These are phyloP conservation scores for Hypericum androsaemum DNA, from an alignment of 345 rosid species.

Conservation along the genomic window DNA sequence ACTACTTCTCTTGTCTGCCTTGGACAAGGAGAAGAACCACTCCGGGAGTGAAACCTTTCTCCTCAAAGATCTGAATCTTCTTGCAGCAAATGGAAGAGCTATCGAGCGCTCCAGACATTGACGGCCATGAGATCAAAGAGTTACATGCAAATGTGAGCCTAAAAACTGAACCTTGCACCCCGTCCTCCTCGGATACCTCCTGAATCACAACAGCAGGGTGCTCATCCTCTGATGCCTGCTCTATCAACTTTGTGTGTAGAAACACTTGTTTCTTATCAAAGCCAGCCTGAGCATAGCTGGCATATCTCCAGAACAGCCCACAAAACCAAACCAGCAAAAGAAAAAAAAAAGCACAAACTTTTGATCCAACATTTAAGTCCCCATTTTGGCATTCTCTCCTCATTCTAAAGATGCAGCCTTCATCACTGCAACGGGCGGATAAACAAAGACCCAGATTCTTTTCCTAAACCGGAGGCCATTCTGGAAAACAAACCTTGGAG, in stretches of 20 bases:
- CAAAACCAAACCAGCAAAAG: background rate
- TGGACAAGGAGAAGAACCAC: constrained; percentile 55
- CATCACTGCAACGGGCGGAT: too few relatives aligned
- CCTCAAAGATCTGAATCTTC: constrained; percentile 86
- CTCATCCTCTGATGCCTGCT: constrained; percentile 78
- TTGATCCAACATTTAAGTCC: background rate
- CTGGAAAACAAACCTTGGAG: constrained; percentile 77
- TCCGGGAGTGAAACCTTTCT: constrained; percentile 82
- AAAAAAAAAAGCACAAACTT: background rate
- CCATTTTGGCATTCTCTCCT: too few relatives aligned
- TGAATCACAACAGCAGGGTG: constrained; percentile 68
- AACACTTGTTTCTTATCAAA: constrained; percentile 93
- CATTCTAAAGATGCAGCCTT: background rate
- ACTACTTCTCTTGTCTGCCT: constrained; percentile 47
- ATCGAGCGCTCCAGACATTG: constrained; percentile 71
- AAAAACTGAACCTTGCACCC: constrained; percentile 40
- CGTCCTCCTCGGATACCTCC: constrained; percentile 49
- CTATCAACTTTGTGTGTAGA: constrained; percentile 82
- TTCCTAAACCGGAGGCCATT: too few relatives aligned
- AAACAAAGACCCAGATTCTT: too few relatives aligned
- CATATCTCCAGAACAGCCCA: constrained; percentile 4
- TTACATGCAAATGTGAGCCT: constrained; percentile 78
- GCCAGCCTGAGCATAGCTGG: constrained; percentile 82
- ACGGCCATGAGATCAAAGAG: constrained; percentile 67
- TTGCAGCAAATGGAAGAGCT: constrained; percentile 69